Conservation (phyloP, 164 flowering plant genomes). For the Sedum album region DNA sequence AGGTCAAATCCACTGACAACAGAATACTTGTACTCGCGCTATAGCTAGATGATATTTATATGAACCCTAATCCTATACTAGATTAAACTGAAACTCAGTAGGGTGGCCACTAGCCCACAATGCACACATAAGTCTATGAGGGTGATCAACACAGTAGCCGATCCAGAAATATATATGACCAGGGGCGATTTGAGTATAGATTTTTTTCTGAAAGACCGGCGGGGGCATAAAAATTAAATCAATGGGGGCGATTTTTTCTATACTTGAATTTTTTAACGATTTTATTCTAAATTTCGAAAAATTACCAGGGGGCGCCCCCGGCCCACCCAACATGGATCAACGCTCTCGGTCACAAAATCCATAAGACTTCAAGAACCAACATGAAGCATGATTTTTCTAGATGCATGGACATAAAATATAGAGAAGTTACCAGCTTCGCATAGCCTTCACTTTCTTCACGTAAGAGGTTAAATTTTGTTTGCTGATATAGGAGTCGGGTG, state of each 20-base stretch:
- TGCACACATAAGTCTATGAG: background rate
- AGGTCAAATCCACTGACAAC: background rate
- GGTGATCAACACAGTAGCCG: no score
- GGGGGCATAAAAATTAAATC: no score
- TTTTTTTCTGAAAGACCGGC: no score
- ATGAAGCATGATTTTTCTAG: background rate
- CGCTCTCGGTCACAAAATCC: background rate
- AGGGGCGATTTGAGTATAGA: no score
- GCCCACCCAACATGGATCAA: no score
- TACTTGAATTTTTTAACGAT: no score
- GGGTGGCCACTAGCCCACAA: no score
- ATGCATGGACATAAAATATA: background rate
- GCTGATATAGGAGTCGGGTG: conserved; percentile 98
- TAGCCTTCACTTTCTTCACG: conserved; percentile 99
- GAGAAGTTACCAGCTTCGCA: conserved; percentile 77
- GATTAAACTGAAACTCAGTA: no score
- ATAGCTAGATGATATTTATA: background rate
- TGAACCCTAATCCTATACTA: background rate
- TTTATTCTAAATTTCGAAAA: no score
- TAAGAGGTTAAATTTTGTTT: conserved; percentile 94
- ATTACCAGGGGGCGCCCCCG: no score
- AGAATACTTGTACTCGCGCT: background rate
- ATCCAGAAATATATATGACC: no score
- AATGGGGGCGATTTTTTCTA: no score
- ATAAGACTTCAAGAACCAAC: background rate